Conservation (phyloP, 441 rosid genomes). For the Pelargonium australe region DNA sequence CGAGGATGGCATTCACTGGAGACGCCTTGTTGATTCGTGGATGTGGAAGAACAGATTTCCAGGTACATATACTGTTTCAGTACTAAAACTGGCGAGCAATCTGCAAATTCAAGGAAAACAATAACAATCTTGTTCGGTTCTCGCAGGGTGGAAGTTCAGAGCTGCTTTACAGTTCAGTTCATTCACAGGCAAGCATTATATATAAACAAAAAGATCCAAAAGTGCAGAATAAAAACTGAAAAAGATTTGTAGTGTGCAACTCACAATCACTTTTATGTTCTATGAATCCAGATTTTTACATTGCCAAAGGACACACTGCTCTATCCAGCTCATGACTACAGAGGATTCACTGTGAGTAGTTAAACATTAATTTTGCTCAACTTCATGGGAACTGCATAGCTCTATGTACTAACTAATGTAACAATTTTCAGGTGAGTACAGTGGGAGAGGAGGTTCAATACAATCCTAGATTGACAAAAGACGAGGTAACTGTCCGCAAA, state of each 20-base stretch:
- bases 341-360: constrained; percentile 59
- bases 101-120: neutral
- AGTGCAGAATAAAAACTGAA: too few relatives aligned
- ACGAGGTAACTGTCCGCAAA: constrained; percentile 40
- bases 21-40: constrained; percentile 85
- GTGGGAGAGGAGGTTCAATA: constrained; percentile 77
- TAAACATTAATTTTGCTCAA: constrained; percentile 1
- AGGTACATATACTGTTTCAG: constrained; percentile 58
- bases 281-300: constrained; percentile 54
- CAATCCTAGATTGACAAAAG: constrained; percentile 75
- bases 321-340: constrained; percentile 91
- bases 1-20: constrained; percentile 92
- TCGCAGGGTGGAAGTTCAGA: constrained; percentile 77
- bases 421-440: constrained; percentile 55
- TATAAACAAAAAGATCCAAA: too few relatives aligned
- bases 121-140: too few relatives aligned
- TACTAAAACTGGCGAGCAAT: neutral
- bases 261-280: neutral
- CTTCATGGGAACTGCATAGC: neutral
- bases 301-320: constrained; percentile 78
- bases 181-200: constrained; percentile 89
- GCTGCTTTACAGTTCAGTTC: constrained; percentile 77
- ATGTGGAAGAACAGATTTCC: constrained; percentile 96
- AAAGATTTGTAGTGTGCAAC: neutral
- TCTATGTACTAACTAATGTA: constrained; percentile 13